These are phyloP conservation scores for Fusarium proliferatum DNA, from an alignment of 2,329 filamentous ascomycete genomes.

Conservation along the genomic window DNA sequence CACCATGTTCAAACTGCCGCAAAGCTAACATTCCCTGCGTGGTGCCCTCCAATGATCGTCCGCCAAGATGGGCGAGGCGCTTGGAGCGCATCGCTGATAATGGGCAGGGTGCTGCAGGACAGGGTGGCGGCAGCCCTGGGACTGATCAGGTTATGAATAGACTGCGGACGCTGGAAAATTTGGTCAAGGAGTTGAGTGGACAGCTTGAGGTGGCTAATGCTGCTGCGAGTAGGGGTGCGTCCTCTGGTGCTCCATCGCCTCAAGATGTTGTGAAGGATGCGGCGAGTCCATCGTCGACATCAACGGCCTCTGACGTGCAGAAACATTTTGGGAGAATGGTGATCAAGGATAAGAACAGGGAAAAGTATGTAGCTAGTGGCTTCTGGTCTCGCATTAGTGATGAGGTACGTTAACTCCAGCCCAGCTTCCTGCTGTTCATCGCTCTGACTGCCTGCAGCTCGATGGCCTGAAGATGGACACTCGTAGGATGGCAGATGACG, in stretches of 20 bases:
- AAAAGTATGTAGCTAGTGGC: constrained; percentile 62
- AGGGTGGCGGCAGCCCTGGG: constrained; percentile 41
- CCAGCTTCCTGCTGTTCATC: not conserved
- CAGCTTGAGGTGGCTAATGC: constrained; percentile 58
- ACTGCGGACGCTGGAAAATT: constrained; percentile 59
- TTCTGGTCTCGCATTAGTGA: constrained; percentile 69
- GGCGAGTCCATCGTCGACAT: constrained; percentile 13
- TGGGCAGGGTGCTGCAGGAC: not conserved
- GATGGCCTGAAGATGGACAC: constrained; percentile 58
- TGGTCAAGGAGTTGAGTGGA: constrained; percentile 62
- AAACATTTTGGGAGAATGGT: constrained; percentile 61
- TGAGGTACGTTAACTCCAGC: constrained; percentile 54
- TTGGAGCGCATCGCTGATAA: constrained; percentile 54
- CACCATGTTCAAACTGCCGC: constrained; percentile 67
- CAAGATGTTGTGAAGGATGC: constrained; percentile 28
- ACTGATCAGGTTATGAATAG: constrained; percentile 59
- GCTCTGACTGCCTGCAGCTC: constrained; percentile 47
- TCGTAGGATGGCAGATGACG: constrained; percentile 43
- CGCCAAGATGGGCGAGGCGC: constrained; percentile 66
- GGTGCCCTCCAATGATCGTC: constrained; percentile 60
- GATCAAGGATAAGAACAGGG: constrained; percentile 55
- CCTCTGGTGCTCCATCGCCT: constrained; percentile 47
- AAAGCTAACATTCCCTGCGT: constrained; percentile 64
- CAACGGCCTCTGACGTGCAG: constrained; percentile 45
- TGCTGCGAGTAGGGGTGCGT: constrained; percentile 40